Evolutionary conservation across 495 filamentous ascomycete genomes (phyloP), one percentile per base, ranked within the genome.

Genomic region (Chaetomium tenue): DNA sequence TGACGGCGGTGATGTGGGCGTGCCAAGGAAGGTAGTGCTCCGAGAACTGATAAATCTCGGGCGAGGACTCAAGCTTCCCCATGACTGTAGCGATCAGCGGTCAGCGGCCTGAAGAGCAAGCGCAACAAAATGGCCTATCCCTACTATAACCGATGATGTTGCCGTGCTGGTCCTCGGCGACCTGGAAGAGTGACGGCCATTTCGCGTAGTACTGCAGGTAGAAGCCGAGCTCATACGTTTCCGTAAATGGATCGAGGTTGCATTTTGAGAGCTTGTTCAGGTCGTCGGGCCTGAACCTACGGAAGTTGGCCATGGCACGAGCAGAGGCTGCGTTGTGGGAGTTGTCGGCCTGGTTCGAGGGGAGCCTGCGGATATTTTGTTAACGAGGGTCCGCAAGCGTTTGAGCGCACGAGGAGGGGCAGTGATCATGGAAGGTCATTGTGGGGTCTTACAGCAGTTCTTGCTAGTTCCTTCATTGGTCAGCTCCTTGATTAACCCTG

Each of bases 1-100:
- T 97, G 20, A 98, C 82, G 46, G 93, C 93, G 20, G 94, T 98
- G 77, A 98, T 96, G 78, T 98, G 94, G 33, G 93, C 94, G 77
- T 98, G 94, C 90, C 91, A 98, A 26, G 95, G 93, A 22, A 93
- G 89, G 76, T 93, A 96, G 78, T 95, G 91, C 67, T 89, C 83
- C 58, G 88, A 91, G 70, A 86, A 84, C 55, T 83, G 77, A 74
- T 87, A 83, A 61, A 84, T 84, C 22, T 85, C 78, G 26, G 91
- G 92, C 40, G 92, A 92, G 69, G 91, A 88, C 79, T 98, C 95
- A 59, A 94, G 81, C 78, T 98, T 98, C 66, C 92, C 94, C 84
- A 98, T 93, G 69, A 98, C 94, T 97, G 64, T 50, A n/a, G 20
- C 30, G 25, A 61, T 62, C 22, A 63, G 59, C 20, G 25, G 62